Conservation (phyloP, 306 rosid species). For the Styphnolobium japonicum region DNA sequence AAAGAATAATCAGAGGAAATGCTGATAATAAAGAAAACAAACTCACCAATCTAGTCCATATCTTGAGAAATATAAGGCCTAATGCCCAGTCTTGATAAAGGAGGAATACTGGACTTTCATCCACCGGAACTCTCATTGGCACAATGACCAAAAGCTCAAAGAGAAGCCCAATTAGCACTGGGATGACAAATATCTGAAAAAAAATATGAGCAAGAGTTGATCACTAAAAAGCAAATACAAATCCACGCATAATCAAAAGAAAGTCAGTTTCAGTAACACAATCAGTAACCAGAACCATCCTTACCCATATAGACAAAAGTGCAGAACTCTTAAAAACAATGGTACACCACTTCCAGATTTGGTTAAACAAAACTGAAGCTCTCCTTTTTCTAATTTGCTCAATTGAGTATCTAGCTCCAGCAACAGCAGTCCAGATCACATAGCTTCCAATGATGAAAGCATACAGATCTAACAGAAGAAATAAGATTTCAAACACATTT, state of each 20-base stretch:
- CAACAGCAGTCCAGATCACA: constrained; percentile 89
- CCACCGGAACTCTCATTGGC: constrained; percentile 98
- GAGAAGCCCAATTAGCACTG: constrained; percentile 89
- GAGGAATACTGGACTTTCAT: constrained; percentile 98
- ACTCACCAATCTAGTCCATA: constrained; percentile 99
- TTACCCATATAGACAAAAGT: constrained; percentile 92
- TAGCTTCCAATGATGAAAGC: constrained; percentile 97
- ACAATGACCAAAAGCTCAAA: constrained; percentile 99
- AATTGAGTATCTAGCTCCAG: constrained; percentile 85
- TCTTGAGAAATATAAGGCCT: constrained; percentile 97
- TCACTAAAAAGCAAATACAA: constrained; percentile 12
- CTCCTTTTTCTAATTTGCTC: constrained; percentile 76
- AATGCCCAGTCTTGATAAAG: constrained; percentile 99
- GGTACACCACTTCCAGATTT: constrained; percentile 86
- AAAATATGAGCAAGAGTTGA: constrained; percentile 2
- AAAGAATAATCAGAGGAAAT: background rate
- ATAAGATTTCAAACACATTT: background rate
- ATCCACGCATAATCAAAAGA: background rate
- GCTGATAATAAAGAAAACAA: background rate
- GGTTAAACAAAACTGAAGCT: constrained; percentile 62
- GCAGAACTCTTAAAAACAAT: constrained; percentile 92
- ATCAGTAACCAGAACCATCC: constrained; percentile 25
- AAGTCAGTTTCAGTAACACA: background rate
- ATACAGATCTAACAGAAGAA: constrained; percentile 64
- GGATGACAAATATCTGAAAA: constrained; percentile 86